Base-by-base conservation (phyloP, 305 asterid genomes). In the Nicotiana rustica region DNA sequence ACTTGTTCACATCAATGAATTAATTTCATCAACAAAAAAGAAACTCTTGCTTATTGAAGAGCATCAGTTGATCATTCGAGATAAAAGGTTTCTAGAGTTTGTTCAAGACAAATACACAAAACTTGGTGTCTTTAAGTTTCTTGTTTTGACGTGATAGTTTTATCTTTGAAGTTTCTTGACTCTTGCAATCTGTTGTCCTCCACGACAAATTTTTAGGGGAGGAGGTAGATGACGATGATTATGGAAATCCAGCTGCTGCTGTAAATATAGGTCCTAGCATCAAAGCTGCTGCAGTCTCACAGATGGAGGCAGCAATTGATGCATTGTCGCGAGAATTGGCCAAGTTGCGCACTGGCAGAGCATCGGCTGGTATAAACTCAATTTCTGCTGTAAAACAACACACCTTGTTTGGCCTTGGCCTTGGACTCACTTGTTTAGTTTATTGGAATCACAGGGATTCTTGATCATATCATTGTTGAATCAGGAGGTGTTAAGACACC, bases 401-500 rank as follows among this genome's bases (percentile, higher is more conserved):
- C 25, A 52, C 38, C 49, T 49, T 25, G 65, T 80, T 29, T 52
- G 47, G 3, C n/a, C 47, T 76, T 9, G 10, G 0, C 49, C 38
- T 12, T 59, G 44, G 57, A 47, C 78, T 65, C 17, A 47, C 18
- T 33, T 0, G 13, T 83, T 6, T 67, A 3, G 38, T 35, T 13
- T 65, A 36, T 49, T 80, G 41, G 19, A 56, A 57, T 86, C 81
- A 84, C 93, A 95, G 99, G 99, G 85, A 93, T 94, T 94, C 93
- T 96, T 86, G 98, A 94, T 85, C 99, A 96, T 88, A 94, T 96
- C 83, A 90, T 91, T 89, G 98, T 96, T 44, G 98, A 95, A 81
- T 87, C 90, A 79, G 87, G 88, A 52, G 96, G 97, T 75, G 88
- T 88, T 75, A 93, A 93, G 91, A 93, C 88, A 29, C 96, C 98